Base-by-base conservation (phyloP, 2,329 filamentous ascomycete species). In the Passalora sequoiae region DNA sequence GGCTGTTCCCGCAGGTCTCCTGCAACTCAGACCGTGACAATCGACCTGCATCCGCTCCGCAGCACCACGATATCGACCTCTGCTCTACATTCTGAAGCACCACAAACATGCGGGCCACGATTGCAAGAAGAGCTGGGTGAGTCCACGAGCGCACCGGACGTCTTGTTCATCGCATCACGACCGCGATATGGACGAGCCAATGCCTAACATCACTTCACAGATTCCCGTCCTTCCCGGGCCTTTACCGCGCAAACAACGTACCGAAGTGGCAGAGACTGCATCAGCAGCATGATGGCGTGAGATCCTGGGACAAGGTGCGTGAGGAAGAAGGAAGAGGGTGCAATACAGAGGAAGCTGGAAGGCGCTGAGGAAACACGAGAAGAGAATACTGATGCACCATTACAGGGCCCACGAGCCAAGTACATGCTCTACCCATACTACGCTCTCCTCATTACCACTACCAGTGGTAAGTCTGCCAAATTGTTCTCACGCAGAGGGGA, bases 271-370 rank as follows among this genome's bases (percentile, higher is more conserved):
- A 91, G 76, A 75, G 78, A 62, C 69, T 78, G 58, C 88, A 86
- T 74, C 85, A 89, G 73, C 72, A 76, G 55, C 81, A 86, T 58
- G 84, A 84, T 68, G 79, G 77, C 60, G 69, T 80, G 56, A 80
- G 86, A 61, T 69, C 86, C 66, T 89, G 86, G 85, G 73, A 78
- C 69, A 88, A 89, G 70, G 85, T 89, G 76, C 66, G 83, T 75
- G 10, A 22, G 22, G 8, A 32, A 24, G 28, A 38, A 44, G 20
- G 15, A 42, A 31, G 42, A 31, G 42, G 31, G 30, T 35, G 33
- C 27, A 13, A 25, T 12, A 19, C 6, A 38, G 19, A 32, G 20
- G 20, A 33, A 13, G 15, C n/a, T 32, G 38, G 27, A 33, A 29
- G 13, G 17, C 24, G 24, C 24, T 7, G 24, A 36, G 24, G 15